Evolutionary conservation across 1,284 basidiomycete genomes (phyloP).

Genomic region (Ceratobasidium sp.): DNA sequence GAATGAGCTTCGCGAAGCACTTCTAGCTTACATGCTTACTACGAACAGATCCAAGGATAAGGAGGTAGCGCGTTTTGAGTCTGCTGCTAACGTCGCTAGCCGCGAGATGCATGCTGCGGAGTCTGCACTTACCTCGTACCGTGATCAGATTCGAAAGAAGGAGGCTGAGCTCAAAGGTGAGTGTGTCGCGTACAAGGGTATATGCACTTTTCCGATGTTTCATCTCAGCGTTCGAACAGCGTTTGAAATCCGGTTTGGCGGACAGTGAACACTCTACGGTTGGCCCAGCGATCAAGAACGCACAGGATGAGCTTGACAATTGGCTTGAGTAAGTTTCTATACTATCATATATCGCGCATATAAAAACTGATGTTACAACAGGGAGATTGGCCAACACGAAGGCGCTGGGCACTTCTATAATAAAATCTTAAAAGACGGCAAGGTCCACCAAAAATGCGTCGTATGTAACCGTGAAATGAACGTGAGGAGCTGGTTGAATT

Average conservation of each 20-base stretch:
- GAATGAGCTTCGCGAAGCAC: neutral
- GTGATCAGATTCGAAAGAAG: constrained; percentile 67
- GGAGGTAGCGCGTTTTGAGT: constrained; percentile 64
- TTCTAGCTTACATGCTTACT: constrained; percentile 26
- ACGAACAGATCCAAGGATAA: constrained; percentile 67
- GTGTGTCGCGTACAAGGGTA: neutral
- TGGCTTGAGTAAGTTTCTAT: constrained; percentile 59
- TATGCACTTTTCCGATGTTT: neutral
- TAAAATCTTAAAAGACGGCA: constrained; percentile 65
- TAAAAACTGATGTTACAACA: constrained; percentile 30
- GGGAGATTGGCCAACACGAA: constrained; percentile 47
- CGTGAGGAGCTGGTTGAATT: constrained; percentile 67
- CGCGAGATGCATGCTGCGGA: constrained; percentile 67
- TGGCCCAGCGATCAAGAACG: constrained; percentile 64
- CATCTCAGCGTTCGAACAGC: constrained; percentile 39
- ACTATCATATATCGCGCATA: neutral
- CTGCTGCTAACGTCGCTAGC: constrained; percentile 57
- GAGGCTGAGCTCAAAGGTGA: constrained; percentile 67
- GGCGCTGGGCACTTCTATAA: constrained; percentile 62
- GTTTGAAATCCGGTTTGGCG: constrained; percentile 45
- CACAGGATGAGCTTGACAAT: constrained; percentile 60
- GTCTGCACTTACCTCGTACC: constrained; percentile 63
- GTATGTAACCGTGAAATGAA: constrained; percentile 78
- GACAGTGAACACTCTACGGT: constrained; percentile 53
- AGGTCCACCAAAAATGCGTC: constrained; percentile 71